Base-by-base conservation (phyloP, 2,329 filamentous ascomycete genomes). In the Aspergillus sclerotialis region DNA sequence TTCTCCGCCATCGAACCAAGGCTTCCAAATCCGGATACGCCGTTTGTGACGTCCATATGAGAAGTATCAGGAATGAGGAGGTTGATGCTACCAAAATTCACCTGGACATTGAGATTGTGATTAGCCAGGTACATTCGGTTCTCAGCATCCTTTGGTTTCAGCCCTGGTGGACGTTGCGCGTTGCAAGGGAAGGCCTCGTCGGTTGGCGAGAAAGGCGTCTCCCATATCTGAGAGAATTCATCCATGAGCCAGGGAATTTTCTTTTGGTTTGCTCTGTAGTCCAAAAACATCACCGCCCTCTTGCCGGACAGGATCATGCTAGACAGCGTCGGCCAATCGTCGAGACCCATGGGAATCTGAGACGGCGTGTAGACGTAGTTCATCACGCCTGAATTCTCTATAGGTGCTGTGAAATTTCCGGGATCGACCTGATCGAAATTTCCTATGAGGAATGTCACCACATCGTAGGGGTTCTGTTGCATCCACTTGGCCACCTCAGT, bases 221-320 rank as follows among this genome's bases (percentile, higher is more conserved):
- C 86, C 84, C 85, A 94, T 64, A 93, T 75, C 53, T 94, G 84
- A 5, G 75, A 76, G 65, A 94, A 95, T 61, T 95, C 73, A 58
- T 94, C 85, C 26, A 94, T 70, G 27, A 94, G 73, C 77, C 86
- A 95, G 0, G 89, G 87, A 12, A 86, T 81, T 13, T 72, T 70
- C 1, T 70, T 76, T 61, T 93, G 84, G 57, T 94, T 80, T 45
- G 87, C 84, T 45, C 81, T 69, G 66, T 93, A 93, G 64, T 93
- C 87, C 64, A 93, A 74, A 63, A 92, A 87, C 59, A 92, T 73
- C 43, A 93, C 72, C 2, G 84, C 80, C 8, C 86, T 75, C 60
- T 85, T 78, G 38, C 76, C 75, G 13, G 56, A 65, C 7, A 88
- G 56, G 44, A 93, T 88, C 73, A 93, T 79, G 34, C 82, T 73